Percentiles rank a stretch among this genome's conserved stretches.
These are phyloP conservation scores for Myriosclerotinia curreyana DNA, from an alignment of 2,329 filamentous ascomycete genomes.

Conservation along the genomic window DNA sequence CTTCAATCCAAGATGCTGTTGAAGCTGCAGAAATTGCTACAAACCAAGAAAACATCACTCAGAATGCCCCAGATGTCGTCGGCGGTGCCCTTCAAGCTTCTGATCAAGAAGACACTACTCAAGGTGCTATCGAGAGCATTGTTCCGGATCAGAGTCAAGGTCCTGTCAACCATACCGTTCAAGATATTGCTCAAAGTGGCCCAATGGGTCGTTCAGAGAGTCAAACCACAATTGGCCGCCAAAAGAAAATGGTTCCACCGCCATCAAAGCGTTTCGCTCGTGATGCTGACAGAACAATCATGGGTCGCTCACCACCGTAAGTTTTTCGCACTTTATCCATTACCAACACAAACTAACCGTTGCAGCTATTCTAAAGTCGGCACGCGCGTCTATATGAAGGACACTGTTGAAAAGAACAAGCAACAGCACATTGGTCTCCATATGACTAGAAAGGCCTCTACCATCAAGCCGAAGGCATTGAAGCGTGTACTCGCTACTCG, in stretches of 20 bases:
- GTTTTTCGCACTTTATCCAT: background rate
- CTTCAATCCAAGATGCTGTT: no score
- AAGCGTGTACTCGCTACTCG: no score
- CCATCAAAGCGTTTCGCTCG: constrained; percentile 7
- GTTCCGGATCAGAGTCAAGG: no score
- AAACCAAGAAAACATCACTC: background rate
- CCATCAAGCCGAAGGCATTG: no score
- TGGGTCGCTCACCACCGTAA: constrained; percentile 1
- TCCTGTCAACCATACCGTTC: background rate
- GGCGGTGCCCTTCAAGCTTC: background rate
- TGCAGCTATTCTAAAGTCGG: constrained; percentile 3
- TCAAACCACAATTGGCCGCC: background rate
- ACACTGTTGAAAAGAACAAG: background rate
- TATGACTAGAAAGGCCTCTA: background rate
- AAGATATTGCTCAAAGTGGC: background rate
- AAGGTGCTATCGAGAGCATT: no score
- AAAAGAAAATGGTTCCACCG: background rate
- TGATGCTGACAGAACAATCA: background rate
- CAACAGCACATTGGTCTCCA: background rate
- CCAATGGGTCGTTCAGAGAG: constrained; percentile 7
- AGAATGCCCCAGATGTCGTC: no score
- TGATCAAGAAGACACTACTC: background rate
- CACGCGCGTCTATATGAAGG: background rate
- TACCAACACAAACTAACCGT: background rate
- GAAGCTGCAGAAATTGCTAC: no score